phyloP scores from a whole-genome alignment of 495 filamentous ascomycete species.

The Sabuloglossum arenarium region DNA sequence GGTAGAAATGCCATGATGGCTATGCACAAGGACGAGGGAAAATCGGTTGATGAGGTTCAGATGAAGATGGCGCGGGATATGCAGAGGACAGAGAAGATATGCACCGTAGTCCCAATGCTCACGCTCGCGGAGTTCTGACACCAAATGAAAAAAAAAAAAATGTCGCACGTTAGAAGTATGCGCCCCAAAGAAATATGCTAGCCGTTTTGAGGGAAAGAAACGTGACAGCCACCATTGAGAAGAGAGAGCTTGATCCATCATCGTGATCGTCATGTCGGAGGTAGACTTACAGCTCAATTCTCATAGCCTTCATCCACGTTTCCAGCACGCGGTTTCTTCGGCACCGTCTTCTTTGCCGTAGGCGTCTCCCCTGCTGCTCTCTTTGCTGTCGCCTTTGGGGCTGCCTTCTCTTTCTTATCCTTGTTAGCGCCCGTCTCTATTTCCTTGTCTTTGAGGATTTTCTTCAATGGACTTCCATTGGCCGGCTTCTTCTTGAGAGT shows the following conservation, averaged over 20 bases:
- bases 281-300: background rate
- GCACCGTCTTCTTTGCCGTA: background rate
- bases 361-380: background rate
- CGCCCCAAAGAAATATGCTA: background rate
- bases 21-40: background rate
- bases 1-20: background rate
- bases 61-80: background rate
- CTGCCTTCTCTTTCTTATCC: background rate
- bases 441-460: background rate
- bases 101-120: conserved; percentile 1
- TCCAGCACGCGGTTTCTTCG: background rate
- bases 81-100: background rate
- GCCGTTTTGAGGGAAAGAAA: background rate
- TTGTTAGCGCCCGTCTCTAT: background rate
- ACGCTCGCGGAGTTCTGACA: background rate
- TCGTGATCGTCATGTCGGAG: background rate
- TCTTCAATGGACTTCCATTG: background rate
- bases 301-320: background rate
- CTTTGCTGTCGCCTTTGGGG: background rate
- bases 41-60: background rate
- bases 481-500: background rate
- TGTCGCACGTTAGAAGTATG: background rate
- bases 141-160: background rate
- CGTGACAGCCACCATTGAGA: background rate
- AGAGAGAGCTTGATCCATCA: background rate